Percentiles rank a stretch among this genome's conserved stretches.
Conservation (phyloP, 148 eudicot species). For the Camellia japonica region DNA sequence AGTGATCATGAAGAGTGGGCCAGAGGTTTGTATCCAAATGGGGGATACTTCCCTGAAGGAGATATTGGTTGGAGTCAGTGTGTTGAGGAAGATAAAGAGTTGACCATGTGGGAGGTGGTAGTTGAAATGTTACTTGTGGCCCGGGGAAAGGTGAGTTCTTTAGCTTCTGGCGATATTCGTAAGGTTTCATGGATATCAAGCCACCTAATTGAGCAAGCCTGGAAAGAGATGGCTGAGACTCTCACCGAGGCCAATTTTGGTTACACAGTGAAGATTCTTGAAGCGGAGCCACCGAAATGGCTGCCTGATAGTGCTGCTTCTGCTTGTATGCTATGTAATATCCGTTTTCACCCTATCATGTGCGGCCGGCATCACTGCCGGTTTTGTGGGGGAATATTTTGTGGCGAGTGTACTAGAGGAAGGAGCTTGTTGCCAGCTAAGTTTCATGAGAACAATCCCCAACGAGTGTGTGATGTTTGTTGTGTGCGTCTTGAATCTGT, state of each 20-base stretch:
- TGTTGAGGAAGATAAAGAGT: conserved; percentile 43
- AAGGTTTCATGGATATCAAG: conserved; percentile 34
- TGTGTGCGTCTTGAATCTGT: conserved; percentile 62
- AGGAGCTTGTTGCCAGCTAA: conserved; percentile 62
- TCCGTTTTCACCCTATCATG: conserved; percentile 62
- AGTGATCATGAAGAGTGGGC: conserved; percentile 57
- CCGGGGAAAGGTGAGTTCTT: conserved; percentile 47
- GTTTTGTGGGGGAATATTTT: conserved; percentile 74
- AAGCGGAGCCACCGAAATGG: conserved; percentile 68
- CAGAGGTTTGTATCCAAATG: conserved; percentile 45
- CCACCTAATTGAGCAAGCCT: conserved; percentile 53
- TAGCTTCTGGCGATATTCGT: conserved; percentile 43
- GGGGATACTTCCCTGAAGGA: conserved; percentile 44
- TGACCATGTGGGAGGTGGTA: conserved; percentile 78
- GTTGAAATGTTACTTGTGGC: conserved; percentile 55
- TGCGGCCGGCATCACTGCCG: conserved; percentile 74
- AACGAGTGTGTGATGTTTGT: conserved; percentile 76
- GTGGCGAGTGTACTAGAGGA: conserved; percentile 59
- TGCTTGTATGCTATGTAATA: conserved; percentile 63
- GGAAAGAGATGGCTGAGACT: conserved; percentile 70
- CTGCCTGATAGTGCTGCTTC: conserved; percentile 63
- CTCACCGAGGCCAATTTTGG: conserved; percentile 49
- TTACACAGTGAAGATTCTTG: conserved; percentile 42
- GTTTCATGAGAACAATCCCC: conserved; percentile 41
- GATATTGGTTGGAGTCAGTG: conserved; percentile 37